A percentile compares a stretch with the other conserved stretches of the same genome.
These are phyloP conservation scores for Suhomyces terraborum DNA, from an alignment of 1,139 yeast species.

Conservation along the genomic window DNA sequence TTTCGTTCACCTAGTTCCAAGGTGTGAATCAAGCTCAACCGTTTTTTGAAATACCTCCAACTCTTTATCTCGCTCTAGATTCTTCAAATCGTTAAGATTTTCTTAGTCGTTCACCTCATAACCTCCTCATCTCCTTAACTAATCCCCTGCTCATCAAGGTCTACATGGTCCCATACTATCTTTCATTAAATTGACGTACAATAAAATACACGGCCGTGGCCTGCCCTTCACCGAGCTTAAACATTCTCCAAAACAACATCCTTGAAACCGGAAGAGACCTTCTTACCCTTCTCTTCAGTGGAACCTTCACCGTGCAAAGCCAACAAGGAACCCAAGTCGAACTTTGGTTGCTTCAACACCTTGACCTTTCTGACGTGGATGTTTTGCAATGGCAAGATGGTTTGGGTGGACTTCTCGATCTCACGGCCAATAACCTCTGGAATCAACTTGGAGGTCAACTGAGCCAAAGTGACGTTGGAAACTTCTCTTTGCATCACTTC, in stretches of 20 bases:
- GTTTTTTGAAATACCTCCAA: no score
- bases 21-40: no score
- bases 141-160: not conserved
- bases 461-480: constrained; percentile 52
- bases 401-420: constrained; percentile 54
- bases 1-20: no score
- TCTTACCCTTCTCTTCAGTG: constrained; percentile 54
- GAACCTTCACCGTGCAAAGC: constrained; percentile 55
- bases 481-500: constrained; percentile 57
- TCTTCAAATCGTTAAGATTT: no score
- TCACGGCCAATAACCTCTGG: constrained; percentile 58
- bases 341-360: constrained; percentile 55
- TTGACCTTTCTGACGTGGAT: constrained; percentile 56
- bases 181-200: constrained; percentile 8
- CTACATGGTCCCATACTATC: not conserved
- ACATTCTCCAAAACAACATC: constrained; percentile 50
- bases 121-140: not conserved
- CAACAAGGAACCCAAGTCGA: constrained; percentile 54
- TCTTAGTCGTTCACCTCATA: not conserved
- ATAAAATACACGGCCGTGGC: constrained; percentile 11
- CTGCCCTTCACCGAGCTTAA: constrained; percentile 14
- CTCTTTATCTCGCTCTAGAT: no score
- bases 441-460: constrained; percentile 52
- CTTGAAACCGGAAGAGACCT: constrained; percentile 52
- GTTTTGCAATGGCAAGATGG: constrained; percentile 54